phyloP scores from a whole-genome alignment of 2,329 filamentous ascomycete genomes.

The Talaromyces islandicus region DNA sequence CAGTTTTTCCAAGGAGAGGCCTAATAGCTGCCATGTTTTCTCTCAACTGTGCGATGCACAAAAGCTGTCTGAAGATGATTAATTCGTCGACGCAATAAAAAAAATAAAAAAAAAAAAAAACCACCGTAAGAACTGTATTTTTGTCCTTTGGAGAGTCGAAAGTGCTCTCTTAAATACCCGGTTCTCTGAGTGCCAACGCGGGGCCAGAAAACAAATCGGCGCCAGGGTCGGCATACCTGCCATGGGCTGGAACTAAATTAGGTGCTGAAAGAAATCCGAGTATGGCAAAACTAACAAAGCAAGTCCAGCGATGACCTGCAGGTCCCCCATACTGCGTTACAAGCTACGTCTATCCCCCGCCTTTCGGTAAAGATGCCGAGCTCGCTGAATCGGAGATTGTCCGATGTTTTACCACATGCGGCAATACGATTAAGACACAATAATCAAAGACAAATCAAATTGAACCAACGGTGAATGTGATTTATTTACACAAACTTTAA shows the following conservation, averaged over 20 bases:
- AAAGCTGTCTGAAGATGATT: not conserved
- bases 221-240: not conserved
- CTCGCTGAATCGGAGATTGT: not conserved
- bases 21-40: not conserved
- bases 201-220: not conserved
- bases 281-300: not conserved
- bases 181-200: not conserved
- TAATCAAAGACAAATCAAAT: not conserved
- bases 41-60: not conserved
- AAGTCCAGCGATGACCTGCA: not conserved
- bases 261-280: not conserved
- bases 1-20: conserved; percentile 14
- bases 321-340: not conserved
- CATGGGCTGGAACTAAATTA: not conserved
- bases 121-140: too few relatives aligned
- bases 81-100: not conserved
- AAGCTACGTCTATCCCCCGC: too few relatives aligned
- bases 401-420: not conserved
- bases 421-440: not conserved
- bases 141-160: not conserved
- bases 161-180: not conserved
- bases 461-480: not conserved
- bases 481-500: not conserved
- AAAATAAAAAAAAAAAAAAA: too few relatives aligned
- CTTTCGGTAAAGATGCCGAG: not conserved